Conservation (phyloP, 2,329 filamentous ascomycete genomes). For the Seiridium cupressi region DNA sequence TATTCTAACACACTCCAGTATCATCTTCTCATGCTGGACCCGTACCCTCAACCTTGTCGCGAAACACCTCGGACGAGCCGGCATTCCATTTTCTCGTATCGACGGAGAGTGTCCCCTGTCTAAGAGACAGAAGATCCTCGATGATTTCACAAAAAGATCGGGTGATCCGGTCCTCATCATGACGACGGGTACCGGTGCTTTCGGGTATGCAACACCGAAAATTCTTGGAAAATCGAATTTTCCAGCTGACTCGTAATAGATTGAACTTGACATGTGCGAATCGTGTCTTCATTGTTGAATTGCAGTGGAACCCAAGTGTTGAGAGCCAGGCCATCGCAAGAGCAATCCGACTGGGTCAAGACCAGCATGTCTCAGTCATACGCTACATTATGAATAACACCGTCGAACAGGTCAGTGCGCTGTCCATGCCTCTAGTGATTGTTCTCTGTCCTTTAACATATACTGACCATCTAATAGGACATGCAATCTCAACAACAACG, state of each 20-base stretch:
- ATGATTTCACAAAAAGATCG: constrained; percentile 30
- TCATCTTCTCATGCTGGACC: constrained; percentile 47
- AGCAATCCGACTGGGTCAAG: constrained; percentile 45
- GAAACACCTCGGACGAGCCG: constrained; percentile 22
- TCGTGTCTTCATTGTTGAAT: constrained; percentile 49
- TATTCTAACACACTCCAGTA: constrained; percentile 23
- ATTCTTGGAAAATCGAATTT: neutral
- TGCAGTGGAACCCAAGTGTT: constrained; percentile 53
- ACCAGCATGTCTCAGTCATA: constrained; percentile 37
- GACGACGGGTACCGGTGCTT: constrained; percentile 50
- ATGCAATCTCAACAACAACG: constrained; percentile 4
- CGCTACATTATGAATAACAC: constrained; percentile 42
- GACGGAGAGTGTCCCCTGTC: constrained; percentile 39
- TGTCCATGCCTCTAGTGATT: no score
- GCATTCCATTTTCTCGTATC: constrained; percentile 34
- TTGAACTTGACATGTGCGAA: constrained; percentile 48
- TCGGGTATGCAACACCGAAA: constrained; percentile 34
- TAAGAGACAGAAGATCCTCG: constrained; percentile 34
- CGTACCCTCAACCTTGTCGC: constrained; percentile 36
- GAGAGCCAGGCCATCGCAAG: constrained; percentile 51
- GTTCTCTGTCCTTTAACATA: no score
- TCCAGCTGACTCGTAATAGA: constrained; percentile 18
- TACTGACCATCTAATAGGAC: neutral
- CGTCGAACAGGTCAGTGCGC: constrained; percentile 39
- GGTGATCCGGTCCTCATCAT: constrained; percentile 43